A percentile compares a stretch with the other conserved stretches of the same genome.
phyloP scores from a whole-genome alignment of 2,329 filamentous ascomycete species.

The Pseudogymnoascus destructans region DNA sequence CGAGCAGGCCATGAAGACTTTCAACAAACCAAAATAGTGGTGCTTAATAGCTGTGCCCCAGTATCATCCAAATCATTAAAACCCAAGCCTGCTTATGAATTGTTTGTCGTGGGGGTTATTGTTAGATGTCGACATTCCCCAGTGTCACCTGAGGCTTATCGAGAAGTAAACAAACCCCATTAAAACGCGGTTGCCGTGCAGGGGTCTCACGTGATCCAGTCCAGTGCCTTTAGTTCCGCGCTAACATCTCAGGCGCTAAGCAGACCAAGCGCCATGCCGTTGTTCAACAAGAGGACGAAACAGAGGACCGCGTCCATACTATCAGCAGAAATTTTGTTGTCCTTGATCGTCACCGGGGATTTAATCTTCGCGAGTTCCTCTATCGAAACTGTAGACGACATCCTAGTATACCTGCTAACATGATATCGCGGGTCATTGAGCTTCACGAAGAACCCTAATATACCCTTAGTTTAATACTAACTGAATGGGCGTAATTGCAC shows the following conservation, averaged over 20 bases:
- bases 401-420: neutral
- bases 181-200: conserved; percentile 9
- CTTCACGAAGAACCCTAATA: neutral
- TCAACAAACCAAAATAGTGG: conserved; percentile 1
- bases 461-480: conserved; percentile 1
- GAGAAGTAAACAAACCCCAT: conserved; percentile 12
- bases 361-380: neutral
- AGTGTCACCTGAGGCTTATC: neutral
- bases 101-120: conserved; percentile 1
- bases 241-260: conserved; percentile 6
- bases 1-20: conserved; percentile 1
- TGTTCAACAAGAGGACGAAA: neutral
- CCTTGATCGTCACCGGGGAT: neutral
- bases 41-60: neutral
- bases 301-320: neutral
- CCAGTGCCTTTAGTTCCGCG: neutral
- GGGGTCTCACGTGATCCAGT: neutral
- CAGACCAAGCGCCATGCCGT: neutral
- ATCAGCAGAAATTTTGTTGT: neutral
- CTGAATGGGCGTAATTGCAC: neutral
- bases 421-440: conserved; percentile 2
- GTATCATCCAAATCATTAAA: neutral
- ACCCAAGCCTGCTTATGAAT: neutral
- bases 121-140: neutral
- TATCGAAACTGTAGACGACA: neutral